A percentile compares a stretch with the other conserved stretches of the same genome.
These are phyloP conservation scores for Vaccinium corymbosum DNA, from an alignment of 148 eudicot species.

Conservation along the genomic window DNA sequence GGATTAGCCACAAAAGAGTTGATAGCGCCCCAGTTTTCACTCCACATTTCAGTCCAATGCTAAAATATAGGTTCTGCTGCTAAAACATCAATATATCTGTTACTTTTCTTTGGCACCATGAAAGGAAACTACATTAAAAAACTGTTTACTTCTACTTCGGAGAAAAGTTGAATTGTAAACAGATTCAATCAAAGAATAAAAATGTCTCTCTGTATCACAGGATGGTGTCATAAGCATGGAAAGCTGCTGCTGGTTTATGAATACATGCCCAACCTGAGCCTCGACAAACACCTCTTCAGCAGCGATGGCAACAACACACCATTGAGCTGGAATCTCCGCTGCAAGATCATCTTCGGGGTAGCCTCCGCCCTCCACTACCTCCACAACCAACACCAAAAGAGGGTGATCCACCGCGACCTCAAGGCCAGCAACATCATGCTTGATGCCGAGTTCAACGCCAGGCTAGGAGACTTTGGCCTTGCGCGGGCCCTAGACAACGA, in stretches of 20 bases:
- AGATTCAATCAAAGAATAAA: not conserved
- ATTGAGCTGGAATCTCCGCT: slow-evolving; percentile 42
- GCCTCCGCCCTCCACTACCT: slow-evolving; percentile 45
- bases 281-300: slow-evolving; percentile 65
- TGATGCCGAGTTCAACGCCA: slow-evolving; percentile 67
- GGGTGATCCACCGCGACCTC: slow-evolving; percentile 80
- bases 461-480: slow-evolving; percentile 80
- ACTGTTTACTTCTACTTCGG: too few relatives aligned
- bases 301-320: slow-evolving; percentile 14
- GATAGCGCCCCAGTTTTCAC: too few relatives aligned
- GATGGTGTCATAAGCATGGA: slow-evolving; percentile 65
- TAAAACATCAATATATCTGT: too few relatives aligned
- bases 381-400: slow-evolving; percentile 71
- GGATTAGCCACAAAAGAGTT: too few relatives aligned
- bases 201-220: not conserved
- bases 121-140: too few relatives aligned
- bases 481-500: slow-evolving; percentile 81
- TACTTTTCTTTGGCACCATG: too few relatives aligned
- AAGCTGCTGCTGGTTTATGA: slow-evolving; percentile 72
- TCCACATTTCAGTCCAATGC: too few relatives aligned
- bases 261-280: slow-evolving; percentile 86
- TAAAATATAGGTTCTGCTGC: too few relatives aligned
- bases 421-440: slow-evolving; percentile 93
- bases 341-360: slow-evolving; percentile 41
- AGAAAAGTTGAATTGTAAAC: not conserved